phyloP scores from a whole-genome alignment of 2,329 filamentous ascomycete species.

The Zymoseptoria tritici region DNA sequence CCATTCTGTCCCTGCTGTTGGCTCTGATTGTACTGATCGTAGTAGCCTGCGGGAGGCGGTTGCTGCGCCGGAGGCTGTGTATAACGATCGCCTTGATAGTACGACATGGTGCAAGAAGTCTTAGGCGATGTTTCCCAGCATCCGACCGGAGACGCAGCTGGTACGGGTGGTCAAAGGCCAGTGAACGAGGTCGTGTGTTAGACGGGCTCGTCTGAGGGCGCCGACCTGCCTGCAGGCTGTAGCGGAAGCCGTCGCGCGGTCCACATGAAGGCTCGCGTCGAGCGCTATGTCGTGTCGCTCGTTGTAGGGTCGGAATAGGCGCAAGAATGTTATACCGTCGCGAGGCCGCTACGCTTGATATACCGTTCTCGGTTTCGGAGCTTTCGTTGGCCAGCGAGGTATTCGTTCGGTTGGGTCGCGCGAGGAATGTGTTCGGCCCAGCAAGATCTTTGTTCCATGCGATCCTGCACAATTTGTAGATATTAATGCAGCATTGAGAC shows the following conservation, averaged over 20 bases:
- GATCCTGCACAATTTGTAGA: not conserved
- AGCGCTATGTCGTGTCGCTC: not conserved
- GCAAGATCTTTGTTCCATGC: not conserved
- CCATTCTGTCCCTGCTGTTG: constrained; percentile 21
- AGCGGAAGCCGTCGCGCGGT: constrained; percentile 1
- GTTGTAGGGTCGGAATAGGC: not conserved
- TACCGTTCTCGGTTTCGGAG: not conserved
- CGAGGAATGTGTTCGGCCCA: not conserved
- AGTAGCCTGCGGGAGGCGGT: constrained; percentile 16
- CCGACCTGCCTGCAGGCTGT: constrained; percentile 11
- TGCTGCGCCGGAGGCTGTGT: constrained; percentile 14
- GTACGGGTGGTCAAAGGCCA: not conserved
- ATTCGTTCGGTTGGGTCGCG: not conserved
- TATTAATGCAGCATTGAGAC: not conserved
- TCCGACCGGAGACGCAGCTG: not conserved
- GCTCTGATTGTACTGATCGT: constrained; percentile 21
- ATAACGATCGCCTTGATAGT: constrained; percentile 48
- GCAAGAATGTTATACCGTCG: not conserved
- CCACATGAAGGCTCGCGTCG: constrained; percentile 1
- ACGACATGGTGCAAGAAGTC: constrained; percentile 40
- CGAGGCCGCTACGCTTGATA: not conserved
- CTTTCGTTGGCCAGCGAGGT: not conserved
- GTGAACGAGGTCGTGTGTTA: not conserved
- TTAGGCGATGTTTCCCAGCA: not conserved
- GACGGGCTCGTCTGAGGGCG: constrained; percentile 9